Evolutionary conservation across 2,329 filamentous ascomycete species (phyloP), one percentile per base, ranked within the genome.

Genomic region (Pestalotiopsis sp.): DNA sequence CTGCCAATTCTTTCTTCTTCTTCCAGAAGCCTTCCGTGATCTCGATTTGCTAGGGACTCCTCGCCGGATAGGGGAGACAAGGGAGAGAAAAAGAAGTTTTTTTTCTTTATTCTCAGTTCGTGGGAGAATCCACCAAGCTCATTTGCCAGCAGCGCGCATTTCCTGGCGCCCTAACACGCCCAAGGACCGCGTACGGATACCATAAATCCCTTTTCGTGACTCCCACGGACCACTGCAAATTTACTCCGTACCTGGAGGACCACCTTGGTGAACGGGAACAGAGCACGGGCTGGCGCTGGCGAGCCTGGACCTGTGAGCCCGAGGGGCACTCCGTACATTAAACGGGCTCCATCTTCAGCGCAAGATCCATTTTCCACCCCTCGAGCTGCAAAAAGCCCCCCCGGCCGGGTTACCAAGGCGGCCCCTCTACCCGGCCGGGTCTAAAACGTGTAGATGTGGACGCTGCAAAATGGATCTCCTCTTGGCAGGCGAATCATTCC

Each of bases 241-340:
- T n/a, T n/a, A 64, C 38, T 64, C 11, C 38, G n/a, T 23, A 66
- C 63, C 63, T 57, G 63, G 63, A 66, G 41, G 63, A 57, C 41
- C 41, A 66, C 63, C 63, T 31, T 66, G 63, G 36, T 56, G 63
- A 36, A 66, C 20, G 52, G 31, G 20, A 36, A n/a, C 45, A n/a
- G 45, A 23, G 45, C 45, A 23, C 17, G 6, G 17, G 45, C 45
- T 52, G 45, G 45, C 45, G 31, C 31, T 36, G 31, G 31, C 45
- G 17, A 20, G 45, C 17, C 45, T 52, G 45, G 20, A 52, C 45
- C 57, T 23, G 57, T 27, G 38, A 20, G 38, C 36, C n/a, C 23
- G 61, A 27, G 61, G 41, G 38, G 39, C 27, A 17, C 59, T 14
- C 14, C 14, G 13, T 62, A 49, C 45, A 52, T 52, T 52, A 52